Conservation (phyloP, 1,284 basidiomycete species). For the Malassezia sympodialis region DNA sequence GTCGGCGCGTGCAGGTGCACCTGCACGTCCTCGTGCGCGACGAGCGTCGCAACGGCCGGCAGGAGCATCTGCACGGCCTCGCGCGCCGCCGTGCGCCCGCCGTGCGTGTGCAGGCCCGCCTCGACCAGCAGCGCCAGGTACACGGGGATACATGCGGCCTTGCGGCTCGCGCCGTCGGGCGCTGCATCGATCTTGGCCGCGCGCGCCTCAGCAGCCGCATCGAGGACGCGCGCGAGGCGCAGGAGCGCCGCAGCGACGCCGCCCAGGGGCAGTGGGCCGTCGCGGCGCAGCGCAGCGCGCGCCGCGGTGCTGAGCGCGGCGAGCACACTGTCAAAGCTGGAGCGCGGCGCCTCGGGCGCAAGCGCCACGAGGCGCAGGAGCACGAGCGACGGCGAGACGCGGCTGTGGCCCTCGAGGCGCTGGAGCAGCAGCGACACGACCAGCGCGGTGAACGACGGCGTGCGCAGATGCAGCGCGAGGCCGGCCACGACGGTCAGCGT, state of each 20-base stretch:
- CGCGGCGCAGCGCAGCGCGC: slow-evolving; percentile 55
- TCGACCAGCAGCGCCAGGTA: slow-evolving; percentile 76
- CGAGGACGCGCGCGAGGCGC: slow-evolving; percentile 28
- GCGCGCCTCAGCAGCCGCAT: slow-evolving; percentile 8
- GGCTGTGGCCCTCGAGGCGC: slow-evolving; percentile 69
- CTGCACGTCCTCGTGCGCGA: slow-evolving; percentile 65
- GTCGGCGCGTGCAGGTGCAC: slow-evolving; percentile 57
- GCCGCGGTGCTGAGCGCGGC: slow-evolving; percentile 76
- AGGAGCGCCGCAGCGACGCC: slow-evolving; percentile 47
- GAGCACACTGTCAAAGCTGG: slow-evolving; percentile 73
- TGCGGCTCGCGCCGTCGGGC: slow-evolving; percentile 16
- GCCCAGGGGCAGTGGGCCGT: slow-evolving; percentile 23
- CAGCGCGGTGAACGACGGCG: slow-evolving; percentile 35
- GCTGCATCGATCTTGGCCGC: background rate
- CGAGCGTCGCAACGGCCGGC: slow-evolving; percentile 76
- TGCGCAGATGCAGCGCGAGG: slow-evolving; percentile 36
- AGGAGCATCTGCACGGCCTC: slow-evolving; percentile 53
- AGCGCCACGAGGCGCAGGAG: slow-evolving; percentile 82
- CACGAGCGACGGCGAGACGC: slow-evolving; percentile 77
- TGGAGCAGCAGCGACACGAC: slow-evolving; percentile 80
- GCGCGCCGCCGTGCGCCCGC: slow-evolving; percentile 30
- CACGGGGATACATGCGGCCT: slow-evolving; percentile 63
- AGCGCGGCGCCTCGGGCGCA: slow-evolving; percentile 66
- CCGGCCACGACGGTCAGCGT: slow-evolving; percentile 56
- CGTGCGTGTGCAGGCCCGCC: slow-evolving; percentile 26